Base-by-base conservation (phyloP, 2,329 filamentous ascomycete species). In the Helicocarpus griseus region DNA sequence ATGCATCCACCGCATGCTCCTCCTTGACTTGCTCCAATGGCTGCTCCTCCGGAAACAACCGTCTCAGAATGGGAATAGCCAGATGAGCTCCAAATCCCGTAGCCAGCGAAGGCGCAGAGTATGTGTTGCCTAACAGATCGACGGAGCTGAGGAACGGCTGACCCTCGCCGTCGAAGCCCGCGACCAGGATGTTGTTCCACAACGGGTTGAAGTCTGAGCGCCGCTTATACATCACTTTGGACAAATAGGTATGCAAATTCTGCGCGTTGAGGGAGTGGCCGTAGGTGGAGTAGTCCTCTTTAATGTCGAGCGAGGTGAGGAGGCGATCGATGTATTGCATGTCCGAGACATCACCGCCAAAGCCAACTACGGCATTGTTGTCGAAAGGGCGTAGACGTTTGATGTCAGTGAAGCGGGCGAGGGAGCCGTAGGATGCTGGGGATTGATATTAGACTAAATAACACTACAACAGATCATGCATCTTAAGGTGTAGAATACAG, bases 321-420 rank as follows among this genome's bases (percentile, higher is more conserved):
- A 95, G 82, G 61, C 93, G 77, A 80, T 95, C 87, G 60, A 98
- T 83, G 77, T 94, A 94, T 77, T 98, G 93, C 93, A 98, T 97
- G 77, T 98, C 93, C 58, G 88, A 95, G 62, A 98, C 85, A 75
- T 98, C 93, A 69, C 93, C 93, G 69, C 89, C 89, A 74, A 97
- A 95, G 63, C 93, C 93, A 65, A 98, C 79, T 54, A 97, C 81
- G 28, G 89, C 84, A 58, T 84, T 82, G 59, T 83, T 78, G 73
- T 89, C 88, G 73, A 97, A 97, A 62, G 83, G 80, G 63, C 89
- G 89, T 60, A 98, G 85, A 66, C 93, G 90, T 76, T 96, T 94
- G 68, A 97, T 89, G 70, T 96, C 87, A 64, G 87, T 90, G 79
- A 97, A 98, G 67, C 93, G 89, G 54, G 93, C 91, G 60, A 91